These are phyloP conservation scores for Penicillium paneum DNA, from an alignment of 2,329 filamentous ascomycete species.

Conservation along the genomic window DNA sequence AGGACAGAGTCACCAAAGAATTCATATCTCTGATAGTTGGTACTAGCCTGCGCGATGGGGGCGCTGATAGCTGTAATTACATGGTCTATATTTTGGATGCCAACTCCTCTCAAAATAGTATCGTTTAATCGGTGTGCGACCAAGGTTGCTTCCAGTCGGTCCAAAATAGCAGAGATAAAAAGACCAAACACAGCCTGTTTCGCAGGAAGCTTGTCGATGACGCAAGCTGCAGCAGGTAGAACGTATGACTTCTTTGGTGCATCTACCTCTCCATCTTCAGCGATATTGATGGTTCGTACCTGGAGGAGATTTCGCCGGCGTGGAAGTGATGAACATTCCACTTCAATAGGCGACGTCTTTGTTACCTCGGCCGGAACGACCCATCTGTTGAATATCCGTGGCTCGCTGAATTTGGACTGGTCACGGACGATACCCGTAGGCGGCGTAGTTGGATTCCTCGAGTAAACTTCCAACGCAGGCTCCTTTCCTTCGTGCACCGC, in stretches of 20 bases:
- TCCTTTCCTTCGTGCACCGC: slow-evolving; percentile 20
- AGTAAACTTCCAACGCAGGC: slow-evolving; percentile 22
- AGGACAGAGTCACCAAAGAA: slow-evolving; percentile 82
- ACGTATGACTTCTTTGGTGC: slow-evolving; percentile 17
- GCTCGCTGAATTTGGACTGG: slow-evolving; percentile 21
- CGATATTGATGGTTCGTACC: slow-evolving; percentile 3
- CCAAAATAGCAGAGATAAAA: slow-evolving; percentile 69
- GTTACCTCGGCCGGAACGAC: slow-evolving; percentile 5
- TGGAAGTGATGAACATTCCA: slow-evolving; percentile 29
- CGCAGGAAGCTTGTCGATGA: slow-evolving; percentile 45
- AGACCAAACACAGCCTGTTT: slow-evolving; percentile 51
- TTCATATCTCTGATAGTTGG: slow-evolving; percentile 79
- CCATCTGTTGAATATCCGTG: slow-evolving; percentile 28
- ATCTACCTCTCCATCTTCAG: slow-evolving; percentile 8
- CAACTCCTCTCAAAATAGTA: slow-evolving; percentile 53
- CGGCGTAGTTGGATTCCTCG: not conserved
- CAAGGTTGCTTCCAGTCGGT: slow-evolving; percentile 64
- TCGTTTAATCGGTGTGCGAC: slow-evolving; percentile 60
- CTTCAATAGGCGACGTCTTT: slow-evolving; percentile 11
- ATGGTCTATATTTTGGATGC: slow-evolving; percentile 54
- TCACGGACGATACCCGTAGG: slow-evolving; percentile 30
- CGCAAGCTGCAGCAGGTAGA: slow-evolving; percentile 27
- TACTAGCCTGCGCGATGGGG: slow-evolving; percentile 56
- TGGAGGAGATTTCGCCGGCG: slow-evolving; percentile 30
- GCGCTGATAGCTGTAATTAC: slow-evolving; percentile 69